These are phyloP conservation scores for Casuarina glauca DNA, from an alignment of 306 rosid genomes.

Conservation along the genomic window DNA sequence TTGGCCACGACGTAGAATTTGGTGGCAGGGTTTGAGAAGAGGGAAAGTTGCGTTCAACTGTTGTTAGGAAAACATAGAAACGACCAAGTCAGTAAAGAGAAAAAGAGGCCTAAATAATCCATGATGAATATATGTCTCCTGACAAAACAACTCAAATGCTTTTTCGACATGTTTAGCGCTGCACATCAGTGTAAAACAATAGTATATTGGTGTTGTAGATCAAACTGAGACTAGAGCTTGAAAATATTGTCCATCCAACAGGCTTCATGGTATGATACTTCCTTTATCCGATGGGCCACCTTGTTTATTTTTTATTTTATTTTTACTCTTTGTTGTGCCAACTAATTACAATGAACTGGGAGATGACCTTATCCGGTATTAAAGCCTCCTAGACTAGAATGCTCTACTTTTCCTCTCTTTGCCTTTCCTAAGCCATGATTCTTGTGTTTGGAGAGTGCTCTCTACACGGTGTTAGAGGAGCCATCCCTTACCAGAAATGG, in stretches of 20 bases:
- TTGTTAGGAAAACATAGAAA: not conserved
- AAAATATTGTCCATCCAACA: not conserved
- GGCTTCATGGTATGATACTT: too few relatives aligned
- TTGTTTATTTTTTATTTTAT: too few relatives aligned
- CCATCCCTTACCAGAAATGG: not conserved
- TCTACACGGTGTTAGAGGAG: not conserved
- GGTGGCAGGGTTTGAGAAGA: not conserved
- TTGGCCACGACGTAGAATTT: not conserved
- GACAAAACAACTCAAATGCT: not conserved
- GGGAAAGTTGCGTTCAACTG: not conserved
- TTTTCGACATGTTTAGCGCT: not conserved
- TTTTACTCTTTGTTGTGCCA: too few relatives aligned
- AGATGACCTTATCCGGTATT: too few relatives aligned
- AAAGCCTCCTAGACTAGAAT: not conserved
- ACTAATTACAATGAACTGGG: too few relatives aligned
- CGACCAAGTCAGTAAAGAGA: not conserved
- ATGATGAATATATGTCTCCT: not conserved
- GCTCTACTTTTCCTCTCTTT: not conserved
- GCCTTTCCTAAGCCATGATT: not conserved
- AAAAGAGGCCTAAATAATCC: not conserved
- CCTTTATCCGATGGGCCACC: too few relatives aligned
- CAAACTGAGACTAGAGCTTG: not conserved
- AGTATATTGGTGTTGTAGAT: not conserved
- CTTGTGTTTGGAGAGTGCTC: slow-evolving; percentile 1
- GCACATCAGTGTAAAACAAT: not conserved